Conservation (phyloP, 768 basidiomycete species). For the Auricularia sp. region DNA sequence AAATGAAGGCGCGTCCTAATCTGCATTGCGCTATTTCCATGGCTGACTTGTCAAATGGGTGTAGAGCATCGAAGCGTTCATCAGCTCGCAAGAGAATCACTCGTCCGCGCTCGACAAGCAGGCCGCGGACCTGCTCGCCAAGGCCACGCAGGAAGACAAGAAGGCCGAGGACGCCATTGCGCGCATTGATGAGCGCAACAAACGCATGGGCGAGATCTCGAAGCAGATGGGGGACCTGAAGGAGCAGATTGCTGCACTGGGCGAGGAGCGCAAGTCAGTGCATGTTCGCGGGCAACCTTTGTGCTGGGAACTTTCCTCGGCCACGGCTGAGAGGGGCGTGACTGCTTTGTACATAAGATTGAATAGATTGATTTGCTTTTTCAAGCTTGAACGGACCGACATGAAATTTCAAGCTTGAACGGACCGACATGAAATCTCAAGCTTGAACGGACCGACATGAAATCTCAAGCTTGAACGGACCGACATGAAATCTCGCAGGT, state of each 20-base stretch:
- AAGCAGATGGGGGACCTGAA: slow-evolving; percentile 53
- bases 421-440: too few species aligned
- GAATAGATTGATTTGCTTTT: too few species aligned
- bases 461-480: too few species aligned
- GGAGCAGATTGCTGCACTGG: slow-evolving; percentile 56
- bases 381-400: too few species aligned
- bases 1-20: slow-evolving; percentile 56
- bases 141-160: slow-evolving; percentile 42
- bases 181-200: slow-evolving; percentile 48
- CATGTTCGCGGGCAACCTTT: too few species aligned
- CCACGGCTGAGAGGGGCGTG: too few species aligned
- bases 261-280: slow-evolving; percentile 65
- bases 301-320: too few species aligned
- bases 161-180: slow-evolving; percentile 37
- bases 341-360: too few species aligned
- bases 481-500: too few species aligned
- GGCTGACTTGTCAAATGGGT: background rate
- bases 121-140: slow-evolving; percentile 40
- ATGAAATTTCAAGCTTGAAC: too few species aligned
- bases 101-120: slow-evolving; percentile 22
- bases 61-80: background rate
- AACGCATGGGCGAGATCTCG: slow-evolving; percentile 41
- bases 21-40: slow-evolving; percentile 25
- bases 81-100: slow-evolving; percentile 13
- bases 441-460: too few species aligned